A percentile compares a stretch with the other conserved stretches of the same genome.
Conservation (phyloP, 148 eudicot genomes). For the Drosera capensis region DNA sequence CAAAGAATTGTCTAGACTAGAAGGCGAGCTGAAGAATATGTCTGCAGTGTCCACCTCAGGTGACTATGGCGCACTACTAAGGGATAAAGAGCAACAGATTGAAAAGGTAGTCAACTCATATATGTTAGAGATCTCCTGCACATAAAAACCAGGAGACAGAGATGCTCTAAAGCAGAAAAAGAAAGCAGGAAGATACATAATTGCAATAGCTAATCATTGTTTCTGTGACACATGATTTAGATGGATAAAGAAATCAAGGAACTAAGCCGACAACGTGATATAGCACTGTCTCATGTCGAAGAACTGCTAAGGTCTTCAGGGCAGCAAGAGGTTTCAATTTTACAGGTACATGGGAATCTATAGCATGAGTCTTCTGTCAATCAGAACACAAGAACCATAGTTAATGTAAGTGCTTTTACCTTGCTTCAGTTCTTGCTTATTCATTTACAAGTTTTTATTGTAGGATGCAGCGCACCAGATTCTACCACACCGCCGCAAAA, state of each 20-base stretch:
- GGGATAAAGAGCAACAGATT: slow-evolving; percentile 67
- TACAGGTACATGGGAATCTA: slow-evolving; percentile 11
- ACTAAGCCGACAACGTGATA: slow-evolving; percentile 58
- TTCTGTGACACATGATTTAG: slow-evolving; percentile 29
- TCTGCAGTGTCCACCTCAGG: slow-evolving; percentile 17
- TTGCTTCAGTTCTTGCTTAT: slow-evolving; percentile 2
- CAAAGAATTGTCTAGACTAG: slow-evolving; percentile 60
- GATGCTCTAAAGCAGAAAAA: neutral
- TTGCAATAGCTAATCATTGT: neutral
- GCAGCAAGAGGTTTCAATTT: slow-evolving; percentile 16
- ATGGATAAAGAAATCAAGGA: slow-evolving; percentile 82
- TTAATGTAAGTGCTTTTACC: neutral
- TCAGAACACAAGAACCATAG: neutral
- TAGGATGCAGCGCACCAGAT: slow-evolving; percentile 13
- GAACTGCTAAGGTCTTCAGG: slow-evolving; percentile 35
- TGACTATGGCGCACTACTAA: slow-evolving; percentile 28
- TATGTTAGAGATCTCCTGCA: neutral
- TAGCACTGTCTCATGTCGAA: slow-evolving; percentile 56
- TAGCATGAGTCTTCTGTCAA: neutral
- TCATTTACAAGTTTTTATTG: neutral
- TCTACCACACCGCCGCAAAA: slow-evolving; percentile 18
- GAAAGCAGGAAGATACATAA: neutral
- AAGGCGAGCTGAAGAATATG: slow-evolving; percentile 46
- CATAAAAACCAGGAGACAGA: neutral
- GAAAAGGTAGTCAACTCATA: slow-evolving; percentile 43